These are phyloP conservation scores for Vigna mungo DNA, from an alignment of 306 rosid genomes.

Conservation along the genomic window DNA sequence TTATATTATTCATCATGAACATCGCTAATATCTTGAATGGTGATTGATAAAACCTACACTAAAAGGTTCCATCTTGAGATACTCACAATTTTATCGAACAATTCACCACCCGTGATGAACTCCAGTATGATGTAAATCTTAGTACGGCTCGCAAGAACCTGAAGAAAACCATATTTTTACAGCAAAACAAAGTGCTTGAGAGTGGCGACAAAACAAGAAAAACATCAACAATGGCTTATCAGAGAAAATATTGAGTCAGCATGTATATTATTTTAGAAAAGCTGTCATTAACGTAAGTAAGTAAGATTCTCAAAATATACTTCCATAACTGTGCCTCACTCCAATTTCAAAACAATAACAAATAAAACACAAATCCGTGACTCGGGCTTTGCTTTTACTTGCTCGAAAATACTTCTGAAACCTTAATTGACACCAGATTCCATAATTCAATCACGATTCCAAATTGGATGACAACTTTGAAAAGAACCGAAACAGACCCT, in stretches of 20 bases:
- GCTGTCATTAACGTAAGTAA: not conserved
- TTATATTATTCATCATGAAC: conserved; percentile 32
- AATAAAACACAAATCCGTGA: not conserved
- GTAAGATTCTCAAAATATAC: conserved; percentile 5
- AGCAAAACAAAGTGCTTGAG: conserved; percentile 22
- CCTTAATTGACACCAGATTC: not conserved
- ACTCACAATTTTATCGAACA: conserved; percentile 94
- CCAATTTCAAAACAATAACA: not conserved
- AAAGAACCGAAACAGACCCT: conserved; percentile 7
- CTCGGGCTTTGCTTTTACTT: conserved; percentile 2
- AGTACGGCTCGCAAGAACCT: conserved; percentile 92
- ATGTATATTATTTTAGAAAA: not conserved
- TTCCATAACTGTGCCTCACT: not conserved
- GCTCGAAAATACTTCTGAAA: not conserved
- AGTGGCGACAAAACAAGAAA: conserved; percentile 17
- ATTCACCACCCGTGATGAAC: conserved; percentile 96
- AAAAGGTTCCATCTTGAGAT: conserved; percentile 31
- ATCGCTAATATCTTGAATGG: conserved; percentile 22
- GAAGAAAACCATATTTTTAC: conserved; percentile 41
- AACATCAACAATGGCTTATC: not conserved
- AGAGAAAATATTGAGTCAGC: not conserved
- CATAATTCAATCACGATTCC: conserved; percentile 13
- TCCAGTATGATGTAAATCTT: conserved; percentile 90
- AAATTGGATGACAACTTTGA: not conserved
- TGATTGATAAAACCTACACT: conserved; percentile 5